Conservation (phyloP, 306 rosid genomes). For the Quercus agrifolia region DNA sequence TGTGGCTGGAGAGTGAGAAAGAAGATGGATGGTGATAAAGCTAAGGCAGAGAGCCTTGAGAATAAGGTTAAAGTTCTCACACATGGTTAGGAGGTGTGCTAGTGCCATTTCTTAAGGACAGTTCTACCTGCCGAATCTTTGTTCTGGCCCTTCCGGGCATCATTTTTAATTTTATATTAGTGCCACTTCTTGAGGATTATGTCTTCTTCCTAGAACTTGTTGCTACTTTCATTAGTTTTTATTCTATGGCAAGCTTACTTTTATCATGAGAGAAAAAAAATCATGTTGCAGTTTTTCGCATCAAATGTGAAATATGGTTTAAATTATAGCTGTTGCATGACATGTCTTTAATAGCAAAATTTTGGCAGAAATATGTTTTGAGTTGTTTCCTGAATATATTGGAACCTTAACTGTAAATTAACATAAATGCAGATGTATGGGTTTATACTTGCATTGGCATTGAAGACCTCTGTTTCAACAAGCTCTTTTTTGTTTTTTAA, state of each 20-base stretch:
- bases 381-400: too few relatives aligned
- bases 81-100: conserved; percentile 85
- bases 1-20: conserved; percentile 77
- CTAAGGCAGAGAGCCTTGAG: conserved; percentile 67
- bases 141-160: conserved; percentile 5
- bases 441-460: background rate
- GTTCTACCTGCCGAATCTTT: background rate
- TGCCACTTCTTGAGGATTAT: background rate
- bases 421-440: background rate
- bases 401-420: background rate
- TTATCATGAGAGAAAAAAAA: background rate
- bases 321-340: background rate
- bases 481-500: background rate
- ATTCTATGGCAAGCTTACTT: background rate
- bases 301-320: background rate
- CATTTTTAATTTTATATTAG: background rate
- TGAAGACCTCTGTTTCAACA: background rate
- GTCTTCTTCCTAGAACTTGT: background rate
- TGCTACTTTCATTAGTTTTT: background rate
- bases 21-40: conserved; percentile 76
- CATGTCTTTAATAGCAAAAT: background rate
- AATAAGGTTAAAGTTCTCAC: conserved; percentile 71
- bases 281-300: background rate
- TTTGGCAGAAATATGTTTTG: too few relatives aligned
- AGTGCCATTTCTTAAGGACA: background rate